Base-by-base conservation (phyloP, 2,329 filamentous ascomycete species). In the Emericellopsis atlantica region DNA sequence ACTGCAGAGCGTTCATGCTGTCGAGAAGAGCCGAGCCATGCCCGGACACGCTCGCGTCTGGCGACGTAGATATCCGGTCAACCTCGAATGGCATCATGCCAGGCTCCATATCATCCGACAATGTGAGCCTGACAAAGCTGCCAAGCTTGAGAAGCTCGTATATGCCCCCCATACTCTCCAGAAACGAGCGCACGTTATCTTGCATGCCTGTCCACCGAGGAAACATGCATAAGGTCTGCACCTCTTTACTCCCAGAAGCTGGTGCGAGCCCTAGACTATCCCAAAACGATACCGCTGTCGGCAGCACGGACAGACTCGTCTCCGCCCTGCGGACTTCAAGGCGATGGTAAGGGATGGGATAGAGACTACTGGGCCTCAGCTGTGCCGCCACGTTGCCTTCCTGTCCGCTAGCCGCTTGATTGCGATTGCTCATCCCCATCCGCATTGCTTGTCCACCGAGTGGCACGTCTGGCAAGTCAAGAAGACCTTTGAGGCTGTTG, bases 101-200 rank as follows among this genome's bases (percentile, higher is more conserved):
- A 35, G 69, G 62, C 5, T 55, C 51, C 40, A 55, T 42, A 16
- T 60, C 60, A 12, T 50, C 43, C 1, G 60, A 52, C 16, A 74
- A 62, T 9, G 64, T 51, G 45, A 78, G 54, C 38, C 64, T 64
- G 29, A 67, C 67, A 48, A 89, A 81, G 1, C 65, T 70, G 4
- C 86, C 86, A 3, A 93, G 63, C 49, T 83, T 84, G 41, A 82
- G 69, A 9, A 75, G 76, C 52, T 90, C 85, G 53, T 90, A 92
- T 2, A 77, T 71, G 45, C 76, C 78, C 46, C 77, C 75, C 46
- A 87, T 65, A 41, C 81, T 76, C 35, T 77, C 69, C 21, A 90
- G 60, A 51, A 92, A 89, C 1, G 65, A 68, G 12, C 69, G 63
- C 6, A 79, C 72, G 38, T 75, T 73, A 35, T 77, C 72, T 32